Conservation (phyloP, 805 yeast species). For the Hemisphaericaspora nanyangensis region DNA sequence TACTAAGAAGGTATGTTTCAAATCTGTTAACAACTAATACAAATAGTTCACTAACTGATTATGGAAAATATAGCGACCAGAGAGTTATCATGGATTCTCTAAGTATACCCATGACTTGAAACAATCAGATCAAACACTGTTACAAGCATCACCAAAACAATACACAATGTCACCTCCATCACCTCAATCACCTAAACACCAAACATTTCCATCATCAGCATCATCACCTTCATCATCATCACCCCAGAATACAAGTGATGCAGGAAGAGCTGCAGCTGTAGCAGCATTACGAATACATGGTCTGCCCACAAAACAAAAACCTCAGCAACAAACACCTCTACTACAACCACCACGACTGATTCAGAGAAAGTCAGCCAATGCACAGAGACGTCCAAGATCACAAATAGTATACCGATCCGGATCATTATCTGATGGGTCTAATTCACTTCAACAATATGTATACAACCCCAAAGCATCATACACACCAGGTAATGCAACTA, state of each 20-base stretch:
- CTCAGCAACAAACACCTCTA: slow-evolving; percentile 3
- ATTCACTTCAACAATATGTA: slow-evolving; percentile 32
- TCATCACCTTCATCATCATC: neutral
- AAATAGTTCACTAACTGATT: too few species aligned
- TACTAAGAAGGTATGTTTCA: neutral
- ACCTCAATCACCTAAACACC: too few species aligned
- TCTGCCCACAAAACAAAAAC: slow-evolving; percentile 6
- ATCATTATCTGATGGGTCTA: slow-evolving; percentile 23
- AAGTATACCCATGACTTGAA: slow-evolving; percentile 27
- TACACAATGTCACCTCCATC: neutral
- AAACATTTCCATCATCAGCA: neutral
- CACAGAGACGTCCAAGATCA: slow-evolving; percentile 6
- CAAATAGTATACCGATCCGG: slow-evolving; percentile 14
- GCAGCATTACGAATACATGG: slow-evolving; percentile 36
- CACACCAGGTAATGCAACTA: slow-evolving; percentile 24
- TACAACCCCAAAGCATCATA: slow-evolving; percentile 40
- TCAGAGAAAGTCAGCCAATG: neutral
- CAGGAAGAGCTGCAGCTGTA: slow-evolving; percentile 41
- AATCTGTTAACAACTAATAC: neutral
- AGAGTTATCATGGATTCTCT: slow-evolving; percentile 31
- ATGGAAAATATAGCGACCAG: slow-evolving; percentile 11
- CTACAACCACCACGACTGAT: slow-evolving; percentile 1
- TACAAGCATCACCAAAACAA: slow-evolving; percentile 16
- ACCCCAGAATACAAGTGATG: slow-evolving; percentile 12
- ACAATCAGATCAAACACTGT: slow-evolving; percentile 12